Percentiles rank a stretch among this genome's conserved stretches.
phyloP scores from a whole-genome alignment of 2,329 filamentous ascomycete species.

The Phoma sp. region DNA sequence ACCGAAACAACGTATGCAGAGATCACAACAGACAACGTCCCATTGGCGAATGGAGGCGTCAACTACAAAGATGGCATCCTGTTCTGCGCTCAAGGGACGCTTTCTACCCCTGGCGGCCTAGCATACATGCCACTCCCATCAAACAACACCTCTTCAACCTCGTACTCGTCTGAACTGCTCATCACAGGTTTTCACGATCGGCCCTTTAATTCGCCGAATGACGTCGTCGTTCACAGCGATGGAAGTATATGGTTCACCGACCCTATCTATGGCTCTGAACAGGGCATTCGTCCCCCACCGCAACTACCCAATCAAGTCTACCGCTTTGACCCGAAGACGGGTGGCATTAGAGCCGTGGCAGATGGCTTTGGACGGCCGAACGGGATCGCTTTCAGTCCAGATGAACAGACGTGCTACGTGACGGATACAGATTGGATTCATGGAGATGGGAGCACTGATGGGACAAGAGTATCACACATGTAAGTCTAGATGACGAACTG shows the following conservation, averaged over 20 bases:
- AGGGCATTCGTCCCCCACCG: constrained; percentile 32
- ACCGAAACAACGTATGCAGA: constrained; percentile 9
- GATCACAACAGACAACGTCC: constrained; percentile 14
- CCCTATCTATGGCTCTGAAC: constrained; percentile 38
- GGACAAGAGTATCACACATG: constrained; percentile 25
- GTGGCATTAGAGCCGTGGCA: constrained; percentile 48
- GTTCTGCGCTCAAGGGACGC: constrained; percentile 46
- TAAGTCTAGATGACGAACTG: background rate
- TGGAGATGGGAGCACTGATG: constrained; percentile 22
- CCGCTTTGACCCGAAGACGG: constrained; percentile 49
- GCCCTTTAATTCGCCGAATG: constrained; percentile 52
- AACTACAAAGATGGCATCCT: constrained; percentile 41
- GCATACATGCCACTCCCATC: constrained; percentile 38
- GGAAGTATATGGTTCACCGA: constrained; percentile 59
- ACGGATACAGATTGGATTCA: constrained; percentile 48
- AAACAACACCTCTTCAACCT: constrained; percentile 10
- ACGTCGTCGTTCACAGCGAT: constrained; percentile 49
- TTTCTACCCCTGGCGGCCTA: constrained; percentile 37
- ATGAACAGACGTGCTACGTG: constrained; percentile 52
- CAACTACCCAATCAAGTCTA: constrained; percentile 43
- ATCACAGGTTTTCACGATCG: constrained; percentile 54
- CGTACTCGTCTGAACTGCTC: constrained; percentile 28
- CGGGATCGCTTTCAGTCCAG: constrained; percentile 53
- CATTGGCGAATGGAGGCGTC: constrained; percentile 38
- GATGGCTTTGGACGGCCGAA: constrained; percentile 52